Base-by-base conservation (phyloP, 305 asterid species). In the Euphrasia arctica region DNA sequence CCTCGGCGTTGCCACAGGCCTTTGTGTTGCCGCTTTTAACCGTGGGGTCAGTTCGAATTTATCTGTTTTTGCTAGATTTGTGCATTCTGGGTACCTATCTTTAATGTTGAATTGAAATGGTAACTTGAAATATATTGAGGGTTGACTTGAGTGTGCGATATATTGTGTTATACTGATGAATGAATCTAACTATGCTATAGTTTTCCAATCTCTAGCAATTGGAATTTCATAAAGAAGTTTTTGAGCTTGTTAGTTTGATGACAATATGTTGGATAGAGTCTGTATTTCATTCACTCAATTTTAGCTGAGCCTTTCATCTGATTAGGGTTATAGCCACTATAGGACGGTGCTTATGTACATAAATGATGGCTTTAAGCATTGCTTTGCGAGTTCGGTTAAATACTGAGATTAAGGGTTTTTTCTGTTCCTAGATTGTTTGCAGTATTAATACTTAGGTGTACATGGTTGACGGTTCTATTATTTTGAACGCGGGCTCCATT, bases 1-100 rank as follows among this genome's bases (percentile, higher is more conserved):
- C 47, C 95, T 90, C 32, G 99, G 99, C 22, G 85, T 93, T 51
- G 97, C 99, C 43, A 80, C 97, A 29, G 97, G 99, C 14, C 95
- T 93, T 45, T 83, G 92, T 41, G 99, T 88, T 25, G 97, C 97
- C 8, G 80, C 82, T 9, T 93, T 93, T 78, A 93, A 93, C 69
- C 96, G 96, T 3, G 96, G 88, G 95, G 97, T 90, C 69, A 80
- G 97, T 85, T 74, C 51, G 49, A 47, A 18, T 62, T 18, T 25
- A 7, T 65, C n/a, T 25, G 54, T 66, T 9, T 25, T 48, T 57
- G 62, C 28, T 12, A 13, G 56, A 51, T 39, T 54, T 60, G 9
- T 62, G 57, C 59, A 11, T 57, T 58, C 68, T 60, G 18, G 11
- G 48, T 34, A 25, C 60, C 22, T 50, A 11, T 39, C 9, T 39